phyloP scores from a whole-genome alignment of 2,329 filamentous ascomycete genomes.

The Gaeumannomyces tritici region DNA sequence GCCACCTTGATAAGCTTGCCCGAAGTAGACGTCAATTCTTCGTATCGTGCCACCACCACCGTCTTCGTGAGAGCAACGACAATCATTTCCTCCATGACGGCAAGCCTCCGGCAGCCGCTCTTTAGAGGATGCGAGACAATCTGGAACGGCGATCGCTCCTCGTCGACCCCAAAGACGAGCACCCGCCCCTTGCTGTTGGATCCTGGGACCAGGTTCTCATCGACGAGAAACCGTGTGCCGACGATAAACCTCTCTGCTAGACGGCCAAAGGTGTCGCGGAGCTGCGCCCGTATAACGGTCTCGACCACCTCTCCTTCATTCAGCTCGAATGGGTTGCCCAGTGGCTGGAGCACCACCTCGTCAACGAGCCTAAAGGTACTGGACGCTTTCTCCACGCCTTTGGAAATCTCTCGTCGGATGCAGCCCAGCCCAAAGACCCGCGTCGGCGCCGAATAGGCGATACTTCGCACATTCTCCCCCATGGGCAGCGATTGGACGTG shows the following conservation, averaged over 20 bases:
- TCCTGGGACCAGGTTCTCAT: slow-evolving; percentile 28
- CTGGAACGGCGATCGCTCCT: slow-evolving; percentile 61
- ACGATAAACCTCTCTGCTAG: slow-evolving; percentile 75
- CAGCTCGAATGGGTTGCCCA: slow-evolving; percentile 61
- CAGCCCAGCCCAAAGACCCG: slow-evolving; percentile 82
- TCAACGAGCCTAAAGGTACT: slow-evolving; percentile 86
- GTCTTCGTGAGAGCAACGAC: slow-evolving; percentile 88
- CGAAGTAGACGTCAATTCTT: slow-evolving; percentile 43
- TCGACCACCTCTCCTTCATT: slow-evolving; percentile 66
- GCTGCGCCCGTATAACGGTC: slow-evolving; percentile 66
- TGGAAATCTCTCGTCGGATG: slow-evolving; percentile 61
- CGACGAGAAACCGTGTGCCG: slow-evolving; percentile 69
- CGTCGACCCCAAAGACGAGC: slow-evolving; percentile 73
- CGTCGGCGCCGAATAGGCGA: slow-evolving; percentile 73
- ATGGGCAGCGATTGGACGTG: slow-evolving; percentile 76
- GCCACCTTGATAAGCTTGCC: slow-evolving; percentile 60
- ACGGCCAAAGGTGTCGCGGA: slow-evolving; percentile 48
- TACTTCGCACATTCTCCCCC: slow-evolving; percentile 72
- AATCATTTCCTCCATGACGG: slow-evolving; percentile 51
- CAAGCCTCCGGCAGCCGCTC: slow-evolving; percentile 63
- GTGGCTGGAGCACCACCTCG: slow-evolving; percentile 73
- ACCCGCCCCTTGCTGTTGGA: slow-evolving; percentile 56
- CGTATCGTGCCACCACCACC: slow-evolving; percentile 50
- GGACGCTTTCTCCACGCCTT: slow-evolving; percentile 64
- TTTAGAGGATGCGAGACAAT: slow-evolving; percentile 62